Evolutionary conservation across 768 basidiomycete species (phyloP).

Genomic region (Nidularia pulvinata): DNA sequence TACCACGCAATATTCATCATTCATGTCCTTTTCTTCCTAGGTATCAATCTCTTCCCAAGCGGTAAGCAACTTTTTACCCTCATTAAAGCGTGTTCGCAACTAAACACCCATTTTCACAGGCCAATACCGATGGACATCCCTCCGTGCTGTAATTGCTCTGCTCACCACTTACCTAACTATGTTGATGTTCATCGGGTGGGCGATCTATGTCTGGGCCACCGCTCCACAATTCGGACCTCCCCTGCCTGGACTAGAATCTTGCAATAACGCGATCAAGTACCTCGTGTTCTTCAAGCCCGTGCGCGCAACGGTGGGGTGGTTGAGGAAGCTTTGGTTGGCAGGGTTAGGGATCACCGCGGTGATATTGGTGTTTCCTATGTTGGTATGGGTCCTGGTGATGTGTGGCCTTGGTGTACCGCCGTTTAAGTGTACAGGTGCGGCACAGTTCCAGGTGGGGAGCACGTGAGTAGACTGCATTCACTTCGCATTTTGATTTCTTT

Average conservation of each 20-base stretch:
- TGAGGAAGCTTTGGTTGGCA: conserved; percentile 9
- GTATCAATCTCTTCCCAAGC: conserved; percentile 4
- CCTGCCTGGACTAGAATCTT: not conserved
- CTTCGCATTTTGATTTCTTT: too few species aligned
- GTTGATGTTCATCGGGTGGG: conserved; percentile 8
- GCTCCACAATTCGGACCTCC: conserved; percentile 5
- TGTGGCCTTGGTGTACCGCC: too few species aligned
- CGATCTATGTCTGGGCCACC: conserved; percentile 10
- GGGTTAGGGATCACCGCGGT: conserved; percentile 1
- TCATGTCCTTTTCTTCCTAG: conserved; percentile 9
- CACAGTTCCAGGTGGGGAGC: too few species aligned
- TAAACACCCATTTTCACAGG: too few species aligned
- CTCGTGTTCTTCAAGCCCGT: conserved; percentile 7
- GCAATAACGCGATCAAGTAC: conserved; percentile 9
- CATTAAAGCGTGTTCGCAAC: too few species aligned
- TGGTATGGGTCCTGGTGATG: too few species aligned
- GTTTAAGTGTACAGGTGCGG: too few species aligned
- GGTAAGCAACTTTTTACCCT: not conserved
- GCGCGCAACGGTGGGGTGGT: conserved; percentile 8
- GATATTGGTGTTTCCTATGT: not conserved
- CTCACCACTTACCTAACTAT: conserved; percentile 4
- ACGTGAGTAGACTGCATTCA: too few species aligned
- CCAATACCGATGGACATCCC: not conserved
- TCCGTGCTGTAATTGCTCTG: conserved; percentile 2
- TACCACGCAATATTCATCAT: conserved; percentile 12